Conservation (phyloP, 2,329 filamentous ascomycete species). For the Grosmannia serpens region DNA sequence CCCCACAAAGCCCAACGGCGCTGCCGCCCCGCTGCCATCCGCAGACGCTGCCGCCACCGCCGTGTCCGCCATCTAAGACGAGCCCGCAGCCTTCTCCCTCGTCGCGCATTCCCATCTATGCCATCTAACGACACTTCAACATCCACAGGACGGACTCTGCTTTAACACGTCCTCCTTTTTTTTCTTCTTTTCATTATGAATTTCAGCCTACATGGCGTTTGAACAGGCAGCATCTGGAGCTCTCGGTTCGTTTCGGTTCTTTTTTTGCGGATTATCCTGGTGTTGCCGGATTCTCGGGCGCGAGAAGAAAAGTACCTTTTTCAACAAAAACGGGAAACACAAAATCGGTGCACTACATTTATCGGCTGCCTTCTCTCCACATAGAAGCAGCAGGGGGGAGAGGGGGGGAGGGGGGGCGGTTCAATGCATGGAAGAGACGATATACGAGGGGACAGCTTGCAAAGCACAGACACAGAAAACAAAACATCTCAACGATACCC, state of each 20-base stretch:
- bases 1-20: conserved; percentile 3
- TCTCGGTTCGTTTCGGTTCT: neutral
- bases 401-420: too few species aligned
- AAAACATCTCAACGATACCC: conserved; percentile 27
- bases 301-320: conserved; percentile 10
- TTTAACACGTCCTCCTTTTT: conserved; percentile 7
- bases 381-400: too few species aligned
- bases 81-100: conserved; percentile 4
- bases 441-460: neutral
- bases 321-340: conserved; percentile 14
- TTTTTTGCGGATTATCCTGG: neutral
- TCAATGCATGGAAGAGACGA: conserved; percentile 1
- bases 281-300: neutral
- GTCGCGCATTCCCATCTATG: neutral
- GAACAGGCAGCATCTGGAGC: neutral
- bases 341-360: conserved; percentile 5
- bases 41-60: conserved; percentile 8
- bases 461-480: conserved; percentile 5
- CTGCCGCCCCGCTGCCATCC: neutral
- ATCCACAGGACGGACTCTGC: conserved; percentile 4
- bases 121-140: conserved; percentile 4
- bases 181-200: neutral
- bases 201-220: neutral
- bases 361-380: neutral
- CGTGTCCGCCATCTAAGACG: neutral